Conservation (phyloP, 225 moss, liverwort and hornwort genomes). For the Sphagnum tenellum region DNA sequence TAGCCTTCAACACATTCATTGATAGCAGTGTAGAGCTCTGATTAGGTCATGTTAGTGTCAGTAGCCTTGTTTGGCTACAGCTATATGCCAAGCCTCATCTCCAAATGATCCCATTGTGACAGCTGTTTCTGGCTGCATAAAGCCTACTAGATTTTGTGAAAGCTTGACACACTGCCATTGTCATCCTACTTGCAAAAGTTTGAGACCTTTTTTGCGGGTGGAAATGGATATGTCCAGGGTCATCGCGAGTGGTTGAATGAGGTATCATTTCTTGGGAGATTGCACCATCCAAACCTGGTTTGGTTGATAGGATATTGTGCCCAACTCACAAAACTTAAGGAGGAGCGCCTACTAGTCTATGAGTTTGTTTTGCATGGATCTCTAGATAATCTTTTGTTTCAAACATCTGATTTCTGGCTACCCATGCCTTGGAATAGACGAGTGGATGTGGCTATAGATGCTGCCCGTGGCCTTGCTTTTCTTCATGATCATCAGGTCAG, state of each 20-base stretch:
- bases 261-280: background rate
- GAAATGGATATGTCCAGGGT: background rate
- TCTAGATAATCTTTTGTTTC: background rate
- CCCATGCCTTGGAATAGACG: background rate
- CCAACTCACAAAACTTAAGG: background rate
- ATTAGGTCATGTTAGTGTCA: background rate
- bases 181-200: too few species aligned
- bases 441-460: background rate
- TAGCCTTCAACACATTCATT: too few species aligned
- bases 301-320: background rate
- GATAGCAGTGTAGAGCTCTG: too few species aligned
- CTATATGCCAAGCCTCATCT: background rate
- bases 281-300: background rate
- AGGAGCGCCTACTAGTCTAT: background rate
- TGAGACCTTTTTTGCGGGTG: too few species aligned
- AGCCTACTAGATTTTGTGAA: too few species aligned
- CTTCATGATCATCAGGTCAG: background rate
- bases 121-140: too few species aligned
- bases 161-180: too few species aligned
- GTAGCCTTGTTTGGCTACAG: background rate
- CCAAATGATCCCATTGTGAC: background rate
- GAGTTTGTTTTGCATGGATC: background rate
- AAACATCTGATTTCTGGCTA: background rate
- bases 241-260: background rate
- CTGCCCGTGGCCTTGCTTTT: background rate